Evolutionary conservation across 2,329 filamentous ascomycete species (phyloP), one percentile per base, ranked within the genome.

Genomic region (Colletotrichum lindemuthianum): DNA sequence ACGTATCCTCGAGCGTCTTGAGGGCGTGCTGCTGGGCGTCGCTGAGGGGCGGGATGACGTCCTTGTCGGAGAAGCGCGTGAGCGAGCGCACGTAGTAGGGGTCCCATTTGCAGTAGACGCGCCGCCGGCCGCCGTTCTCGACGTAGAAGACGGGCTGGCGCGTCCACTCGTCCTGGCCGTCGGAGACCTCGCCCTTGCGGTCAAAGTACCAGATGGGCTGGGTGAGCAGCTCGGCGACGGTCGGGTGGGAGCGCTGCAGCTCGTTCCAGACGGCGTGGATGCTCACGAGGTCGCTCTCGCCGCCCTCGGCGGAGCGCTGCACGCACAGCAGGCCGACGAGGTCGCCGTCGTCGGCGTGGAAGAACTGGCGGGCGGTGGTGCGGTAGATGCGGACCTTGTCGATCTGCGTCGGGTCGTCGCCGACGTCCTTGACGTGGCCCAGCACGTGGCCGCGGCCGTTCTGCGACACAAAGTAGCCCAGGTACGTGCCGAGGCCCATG

Each of bases 201-300:
- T 97, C 93, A 75, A 96, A 95, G 80, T 96, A 96, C 93, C 93
- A 97, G 68, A 93, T 87, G 1, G 93, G 92, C 74, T 89, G 79
- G 1, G 91, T 90, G 57, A 97, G 81, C 6, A 89, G 84, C 75
- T 91, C 87, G 1, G 92, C 90, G 2, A 96, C 90, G 71, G 95
- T 92, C 0, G 92, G 92, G 32, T 92, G 84, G 73, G 95, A 88
- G 43, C 77, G 77, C 74, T 93, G 91, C 40, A 97, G 82, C 41
- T 85, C 85, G 77, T 97, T 97, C 87, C 91, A 97, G 43, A 96
- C 91, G 69, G 89, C 81, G 75, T 97, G 93, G 15, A 89, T 86
- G 66, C 88, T 92, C 55, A 91, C 90, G 60, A 97, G 85, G 73
- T 97, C 93, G 41, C 88, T 92, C 79, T 97, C 93, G 60, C 93